Evolutionary conservation across 345 rosid genomes (phyloP).

Genomic region (Citrus medica): DNA sequence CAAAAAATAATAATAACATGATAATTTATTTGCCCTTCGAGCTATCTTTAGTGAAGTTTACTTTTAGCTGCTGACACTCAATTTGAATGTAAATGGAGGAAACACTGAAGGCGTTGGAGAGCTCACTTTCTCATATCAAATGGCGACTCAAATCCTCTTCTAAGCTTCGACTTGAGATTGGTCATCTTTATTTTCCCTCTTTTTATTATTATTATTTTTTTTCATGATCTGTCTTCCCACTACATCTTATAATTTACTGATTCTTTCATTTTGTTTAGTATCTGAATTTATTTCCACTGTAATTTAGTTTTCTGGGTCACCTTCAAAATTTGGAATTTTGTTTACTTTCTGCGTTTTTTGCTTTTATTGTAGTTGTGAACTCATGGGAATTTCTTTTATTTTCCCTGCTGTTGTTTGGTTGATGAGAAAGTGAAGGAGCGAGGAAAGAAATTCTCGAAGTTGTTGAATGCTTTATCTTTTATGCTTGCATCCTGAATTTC

Average conservation of each 20-base stretch:
- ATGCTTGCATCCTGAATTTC: neutral
- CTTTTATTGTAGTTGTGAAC: neutral
- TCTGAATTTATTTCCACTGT: neutral
- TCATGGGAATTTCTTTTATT: neutral
- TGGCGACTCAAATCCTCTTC: constrained; percentile 67
- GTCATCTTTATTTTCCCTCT: constrained; percentile 22
- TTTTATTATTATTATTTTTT: neutral
- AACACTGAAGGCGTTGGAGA: constrained; percentile 39
- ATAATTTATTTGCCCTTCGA: too few relatives aligned
- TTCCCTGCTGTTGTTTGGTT: neutral
- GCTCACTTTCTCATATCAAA: constrained; percentile 49
- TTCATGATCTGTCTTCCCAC: neutral
- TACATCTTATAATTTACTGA: neutral
- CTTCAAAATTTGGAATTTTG: neutral
- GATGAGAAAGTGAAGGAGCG: constrained; percentile 3
- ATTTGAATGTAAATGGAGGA: constrained; percentile 37
- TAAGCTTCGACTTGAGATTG: constrained; percentile 72
- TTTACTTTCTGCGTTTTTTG: constrained; percentile 6
- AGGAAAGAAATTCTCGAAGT: neutral
- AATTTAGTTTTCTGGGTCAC: neutral
- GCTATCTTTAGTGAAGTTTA: neutral
- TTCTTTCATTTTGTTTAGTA: neutral
- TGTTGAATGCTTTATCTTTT: neutral
- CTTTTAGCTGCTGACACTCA: neutral
- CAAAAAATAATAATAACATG: too few relatives aligned